phyloP scores from a whole-genome alignment of 2,329 filamentous ascomycete genomes.

The Metarhizium album region DNA sequence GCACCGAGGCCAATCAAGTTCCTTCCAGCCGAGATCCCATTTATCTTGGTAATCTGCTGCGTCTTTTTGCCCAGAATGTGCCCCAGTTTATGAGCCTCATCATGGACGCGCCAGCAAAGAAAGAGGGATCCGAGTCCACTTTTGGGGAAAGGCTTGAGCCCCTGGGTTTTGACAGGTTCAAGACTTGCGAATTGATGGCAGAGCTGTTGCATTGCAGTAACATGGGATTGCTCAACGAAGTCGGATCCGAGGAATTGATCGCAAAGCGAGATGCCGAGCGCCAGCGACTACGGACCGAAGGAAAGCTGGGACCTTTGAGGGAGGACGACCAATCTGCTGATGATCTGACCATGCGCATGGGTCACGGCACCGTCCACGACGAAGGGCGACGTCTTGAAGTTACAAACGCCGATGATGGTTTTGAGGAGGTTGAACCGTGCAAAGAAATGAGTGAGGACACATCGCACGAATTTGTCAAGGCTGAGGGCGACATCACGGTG shows the following conservation, averaged over 20 bases:
- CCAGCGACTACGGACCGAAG: conserved; percentile 66
- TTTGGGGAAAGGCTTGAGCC: conserved; percentile 89
- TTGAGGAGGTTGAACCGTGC: conserved; percentile 71
- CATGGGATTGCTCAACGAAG: conserved; percentile 90
- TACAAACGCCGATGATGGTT: conserved; percentile 75
- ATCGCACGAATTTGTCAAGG: conserved; percentile 57
- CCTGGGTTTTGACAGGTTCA: conserved; percentile 93
- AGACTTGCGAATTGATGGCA: conserved; percentile 97
- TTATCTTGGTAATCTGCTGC: conserved; percentile 81
- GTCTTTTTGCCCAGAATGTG: conserved; percentile 81
- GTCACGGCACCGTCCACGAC: conserved; percentile 32
- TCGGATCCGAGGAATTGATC: conserved; percentile 81
- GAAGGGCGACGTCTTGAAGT: conserved; percentile 67
- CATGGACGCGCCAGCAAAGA: conserved; percentile 62
- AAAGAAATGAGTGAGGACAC: conserved; percentile 64
- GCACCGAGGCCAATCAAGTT: conserved; percentile 64
- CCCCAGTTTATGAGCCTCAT: conserved; percentile 91
- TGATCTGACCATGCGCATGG: conserved; percentile 48
- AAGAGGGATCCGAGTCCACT: conserved; percentile 69
- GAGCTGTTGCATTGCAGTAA: conserved; percentile 96
- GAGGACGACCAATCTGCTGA: conserved; percentile 38
- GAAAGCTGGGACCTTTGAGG: conserved; percentile 45
- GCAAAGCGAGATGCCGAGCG: conserved; percentile 69
- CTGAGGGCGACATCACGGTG: conserved; percentile 38
- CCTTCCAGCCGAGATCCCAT: conserved; percentile 88